Evolutionary conservation across 495 filamentous ascomycete species (phyloP).

Genomic region (Haplographium delicatum): DNA sequence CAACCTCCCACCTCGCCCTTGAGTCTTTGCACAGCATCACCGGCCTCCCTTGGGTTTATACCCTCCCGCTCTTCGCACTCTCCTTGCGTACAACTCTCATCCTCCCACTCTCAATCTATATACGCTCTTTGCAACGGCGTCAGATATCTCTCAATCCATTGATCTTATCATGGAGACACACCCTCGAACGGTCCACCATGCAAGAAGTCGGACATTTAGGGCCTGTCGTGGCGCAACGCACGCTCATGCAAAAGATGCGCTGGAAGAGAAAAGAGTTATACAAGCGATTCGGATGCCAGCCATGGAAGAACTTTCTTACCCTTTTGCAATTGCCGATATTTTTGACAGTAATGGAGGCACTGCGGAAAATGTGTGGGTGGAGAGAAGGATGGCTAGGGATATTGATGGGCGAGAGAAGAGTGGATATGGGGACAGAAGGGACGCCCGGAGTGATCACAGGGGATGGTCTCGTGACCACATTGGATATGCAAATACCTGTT

Average conservation of each 20-base stretch:
- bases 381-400: slow-evolving; percentile 46
- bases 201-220: slow-evolving; percentile 20
- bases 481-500: slow-evolving; percentile 5
- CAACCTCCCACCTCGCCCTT: slow-evolving; percentile 50
- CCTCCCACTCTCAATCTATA: slow-evolving; percentile 54
- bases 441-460: not conserved
- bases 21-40: slow-evolving; percentile 54
- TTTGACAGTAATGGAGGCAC: slow-evolving; percentile 59
- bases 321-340: slow-evolving; percentile 60
- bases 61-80: slow-evolving; percentile 66
- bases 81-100: slow-evolving; percentile 53
- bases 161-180: slow-evolving; percentile 39
- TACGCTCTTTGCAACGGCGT: slow-evolving; percentile 35
- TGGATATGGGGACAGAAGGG: not conserved
- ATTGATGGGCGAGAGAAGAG: slow-evolving; percentile 16
- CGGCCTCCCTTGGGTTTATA: slow-evolving; percentile 61
- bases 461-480: slow-evolving; percentile 3
- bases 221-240: slow-evolving; percentile 20
- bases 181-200: slow-evolving; percentile 11
- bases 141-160: slow-evolving; percentile 46
- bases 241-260: slow-evolving; percentile 24
- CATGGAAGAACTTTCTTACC: slow-evolving; percentile 42
- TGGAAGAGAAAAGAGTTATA: slow-evolving; percentile 35
- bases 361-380: slow-evolving; percentile 60
- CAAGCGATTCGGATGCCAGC: slow-evolving; percentile 39